phyloP scores from a whole-genome alignment of 164 flowering plant species.

The Echeveria elegans region DNA sequence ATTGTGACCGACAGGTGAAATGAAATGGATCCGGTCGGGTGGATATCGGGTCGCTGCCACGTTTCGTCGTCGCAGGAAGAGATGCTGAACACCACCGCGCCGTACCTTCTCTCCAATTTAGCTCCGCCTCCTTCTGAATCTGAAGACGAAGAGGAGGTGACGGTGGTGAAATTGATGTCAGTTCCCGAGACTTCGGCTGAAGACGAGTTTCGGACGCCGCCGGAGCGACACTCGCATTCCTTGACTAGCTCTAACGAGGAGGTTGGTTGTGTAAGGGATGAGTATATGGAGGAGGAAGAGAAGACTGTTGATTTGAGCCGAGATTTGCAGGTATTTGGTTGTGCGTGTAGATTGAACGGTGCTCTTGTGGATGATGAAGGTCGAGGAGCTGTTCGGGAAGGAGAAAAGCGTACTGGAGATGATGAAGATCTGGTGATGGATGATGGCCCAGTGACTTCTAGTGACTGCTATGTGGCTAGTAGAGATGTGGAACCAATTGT shows the following conservation, averaged over 20 bases:
- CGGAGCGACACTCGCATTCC: not conserved
- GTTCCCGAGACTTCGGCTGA: not conserved
- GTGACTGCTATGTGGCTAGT: too few relatives aligned
- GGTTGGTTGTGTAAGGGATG: not conserved
- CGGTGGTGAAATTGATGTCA: not conserved
- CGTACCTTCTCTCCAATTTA: too few relatives aligned
- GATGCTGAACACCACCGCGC: too few relatives aligned
- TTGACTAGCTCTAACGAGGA: not conserved
- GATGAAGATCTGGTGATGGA: not conserved
- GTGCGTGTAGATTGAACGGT: not conserved
- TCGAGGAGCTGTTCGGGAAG: too few relatives aligned
- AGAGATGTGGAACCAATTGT: too few relatives aligned
- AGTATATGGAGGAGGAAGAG: not conserved
- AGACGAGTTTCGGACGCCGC: conserved; percentile 3
- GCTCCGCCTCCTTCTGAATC: not conserved
- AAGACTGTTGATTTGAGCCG: not conserved
- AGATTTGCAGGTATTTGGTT: not conserved
- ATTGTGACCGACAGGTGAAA: too few relatives aligned
- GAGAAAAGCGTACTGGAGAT: too few relatives aligned
- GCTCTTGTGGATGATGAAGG: too few relatives aligned
- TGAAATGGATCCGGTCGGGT: too few relatives aligned
- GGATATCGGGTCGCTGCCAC: too few relatives aligned
- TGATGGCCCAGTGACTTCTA: not conserved
- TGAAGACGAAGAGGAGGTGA: not conserved
- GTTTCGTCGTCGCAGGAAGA: too few relatives aligned